These are phyloP conservation scores for Haplographium delicatum DNA, from an alignment of 495 filamentous ascomycete species.

Conservation along the genomic window DNA sequence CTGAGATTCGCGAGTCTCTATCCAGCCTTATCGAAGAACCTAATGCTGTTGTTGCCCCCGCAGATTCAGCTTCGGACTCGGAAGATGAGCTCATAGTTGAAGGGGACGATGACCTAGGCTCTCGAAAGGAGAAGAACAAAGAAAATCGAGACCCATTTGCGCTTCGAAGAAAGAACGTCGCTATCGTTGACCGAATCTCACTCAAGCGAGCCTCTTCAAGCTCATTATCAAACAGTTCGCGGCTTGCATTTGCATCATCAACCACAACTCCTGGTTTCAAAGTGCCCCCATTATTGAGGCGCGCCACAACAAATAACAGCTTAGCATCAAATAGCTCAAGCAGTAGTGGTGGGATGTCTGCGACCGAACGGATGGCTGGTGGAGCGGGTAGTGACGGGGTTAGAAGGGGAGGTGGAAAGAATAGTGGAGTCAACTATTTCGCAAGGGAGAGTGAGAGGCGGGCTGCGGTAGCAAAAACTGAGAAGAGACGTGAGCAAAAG, in stretches of 20 bases:
- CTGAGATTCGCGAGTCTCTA: slow-evolving; percentile 73
- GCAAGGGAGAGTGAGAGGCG: slow-evolving; percentile 65
- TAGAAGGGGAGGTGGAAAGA: slow-evolving; percentile 50
- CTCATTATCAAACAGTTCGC: slow-evolving; percentile 41
- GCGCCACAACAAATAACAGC: slow-evolving; percentile 62
- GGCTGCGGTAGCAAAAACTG: slow-evolving; percentile 51
- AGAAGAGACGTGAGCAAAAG: slow-evolving; percentile 59
- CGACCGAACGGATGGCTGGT: slow-evolving; percentile 32
- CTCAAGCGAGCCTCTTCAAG: slow-evolving; percentile 63
- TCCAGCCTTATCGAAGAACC: slow-evolving; percentile 78
- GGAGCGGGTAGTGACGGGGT: slow-evolving; percentile 31
- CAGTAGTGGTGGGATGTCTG: slow-evolving; percentile 19
- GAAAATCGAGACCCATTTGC: slow-evolving; percentile 27
- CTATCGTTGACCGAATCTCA: slow-evolving; percentile 75
- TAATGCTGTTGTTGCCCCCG: slow-evolving; percentile 42
- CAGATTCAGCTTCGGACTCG: slow-evolving; percentile 33
- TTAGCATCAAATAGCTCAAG: slow-evolving; percentile 28
- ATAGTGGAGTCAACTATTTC: slow-evolving; percentile 75
- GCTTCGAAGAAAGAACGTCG: slow-evolving; percentile 44
- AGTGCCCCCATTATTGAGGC: slow-evolving; percentile 72
- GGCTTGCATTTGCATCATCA: slow-evolving; percentile 57
- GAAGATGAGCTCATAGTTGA: slow-evolving; percentile 32
- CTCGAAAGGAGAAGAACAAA: slow-evolving; percentile 27
- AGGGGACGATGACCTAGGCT: slow-evolving; percentile 33
- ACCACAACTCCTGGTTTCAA: slow-evolving; percentile 51